Evolutionary conservation across 495 filamentous ascomycete genomes (phyloP).

Genomic region (Thozetella sp.): DNA sequence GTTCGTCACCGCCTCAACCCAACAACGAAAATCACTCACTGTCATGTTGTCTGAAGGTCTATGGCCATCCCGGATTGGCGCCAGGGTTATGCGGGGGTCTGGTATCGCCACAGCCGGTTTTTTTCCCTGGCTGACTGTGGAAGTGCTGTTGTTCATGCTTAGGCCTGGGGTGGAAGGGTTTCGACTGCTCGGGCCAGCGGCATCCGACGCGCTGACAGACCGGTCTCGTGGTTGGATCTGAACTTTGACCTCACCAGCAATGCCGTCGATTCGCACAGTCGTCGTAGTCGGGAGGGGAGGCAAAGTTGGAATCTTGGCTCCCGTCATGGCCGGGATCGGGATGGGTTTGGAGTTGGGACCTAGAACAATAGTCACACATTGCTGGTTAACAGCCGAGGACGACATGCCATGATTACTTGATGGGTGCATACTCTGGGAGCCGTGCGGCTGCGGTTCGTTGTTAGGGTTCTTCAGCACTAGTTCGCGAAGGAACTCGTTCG

Average conservation of each 20-base stretch:
- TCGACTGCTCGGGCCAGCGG: neutral
- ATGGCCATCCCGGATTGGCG: neutral
- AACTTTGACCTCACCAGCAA: slow-evolving; percentile 44
- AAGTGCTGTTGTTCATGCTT: neutral
- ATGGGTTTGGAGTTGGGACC: neutral
- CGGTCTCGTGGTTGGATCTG: slow-evolving; percentile 26
- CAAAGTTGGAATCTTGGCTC: neutral
- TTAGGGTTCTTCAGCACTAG: slow-evolving; percentile 40
- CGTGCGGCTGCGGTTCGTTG: neutral
- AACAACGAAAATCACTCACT: neutral
- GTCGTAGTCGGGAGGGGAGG: slow-evolving; percentile 9
- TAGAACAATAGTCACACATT: neutral
- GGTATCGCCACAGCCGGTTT: neutral
- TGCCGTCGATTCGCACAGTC: slow-evolving; percentile 41
- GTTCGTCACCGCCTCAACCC: neutral
- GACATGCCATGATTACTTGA: slow-evolving; percentile 14
- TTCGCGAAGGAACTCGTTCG: slow-evolving; percentile 72
- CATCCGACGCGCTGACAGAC: neutral
- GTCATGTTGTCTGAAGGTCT: neutral
- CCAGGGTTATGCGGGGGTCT: neutral
- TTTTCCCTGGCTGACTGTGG: neutral
- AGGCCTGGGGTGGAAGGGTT: neutral
- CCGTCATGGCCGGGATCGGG: neutral
- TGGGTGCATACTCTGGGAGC: neutral
- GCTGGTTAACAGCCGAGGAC: slow-evolving; percentile 1